phyloP scores from a whole-genome alignment of 345 rosid genomes.

The Crucihimalaya himalaica region DNA sequence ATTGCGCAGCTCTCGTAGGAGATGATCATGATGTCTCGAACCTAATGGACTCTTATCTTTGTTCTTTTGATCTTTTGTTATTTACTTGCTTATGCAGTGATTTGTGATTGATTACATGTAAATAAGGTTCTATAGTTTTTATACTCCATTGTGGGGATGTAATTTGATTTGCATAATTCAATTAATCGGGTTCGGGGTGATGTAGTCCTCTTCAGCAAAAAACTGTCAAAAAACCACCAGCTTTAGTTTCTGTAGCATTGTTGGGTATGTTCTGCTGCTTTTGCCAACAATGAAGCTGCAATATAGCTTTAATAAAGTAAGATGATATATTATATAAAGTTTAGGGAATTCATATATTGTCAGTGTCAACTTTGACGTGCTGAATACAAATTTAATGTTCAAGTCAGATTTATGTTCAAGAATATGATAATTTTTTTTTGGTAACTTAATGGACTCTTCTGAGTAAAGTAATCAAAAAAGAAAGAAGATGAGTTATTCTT shows the following conservation, averaged over 20 bases:
- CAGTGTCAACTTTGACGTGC: too few relatives aligned
- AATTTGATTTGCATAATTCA: neutral
- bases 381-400: neutral
- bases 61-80: slow-evolving; percentile 16
- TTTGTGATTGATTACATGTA: slow-evolving; percentile 21
- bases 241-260: too few relatives aligned
- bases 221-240: too few relatives aligned
- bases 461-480: too few relatives aligned
- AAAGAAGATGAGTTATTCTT: too few relatives aligned
- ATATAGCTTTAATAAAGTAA: too few relatives aligned
- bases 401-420: neutral
- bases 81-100: slow-evolving; percentile 11
- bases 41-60: neutral
- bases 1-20: slow-evolving; percentile 49
- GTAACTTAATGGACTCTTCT: slow-evolving; percentile 38
- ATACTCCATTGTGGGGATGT: slow-evolving; percentile 21
- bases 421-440: neutral
- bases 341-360: too few relatives aligned
- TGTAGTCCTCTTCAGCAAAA: too few relatives aligned
- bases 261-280: too few relatives aligned
- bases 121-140: slow-evolving; percentile 4
- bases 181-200: too few relatives aligned
- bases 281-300: too few relatives aligned
- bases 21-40: slow-evolving; percentile 37
- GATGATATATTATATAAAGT: too few relatives aligned